Evolutionary conservation across 352 stramenopile genomes (phyloP).

Genomic region (Pythium phragmiticola): DNA sequence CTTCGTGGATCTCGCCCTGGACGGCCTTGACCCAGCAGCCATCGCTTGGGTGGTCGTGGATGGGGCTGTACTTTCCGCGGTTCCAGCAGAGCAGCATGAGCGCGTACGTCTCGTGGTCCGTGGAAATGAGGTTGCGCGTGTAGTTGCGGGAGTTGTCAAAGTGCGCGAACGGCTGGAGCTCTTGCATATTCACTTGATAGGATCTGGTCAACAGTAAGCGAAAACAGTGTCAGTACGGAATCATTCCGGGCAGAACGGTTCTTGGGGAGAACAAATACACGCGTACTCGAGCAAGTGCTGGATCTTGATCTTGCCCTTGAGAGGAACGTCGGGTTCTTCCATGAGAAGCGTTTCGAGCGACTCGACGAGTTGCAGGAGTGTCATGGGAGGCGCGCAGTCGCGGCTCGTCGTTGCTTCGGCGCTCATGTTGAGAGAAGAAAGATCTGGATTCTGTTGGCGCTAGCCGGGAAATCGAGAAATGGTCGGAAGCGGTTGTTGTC

Average conservation of each 20-base stretch:
- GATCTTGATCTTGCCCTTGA: slow-evolving; percentile 60
- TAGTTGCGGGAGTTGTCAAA: slow-evolving; percentile 80
- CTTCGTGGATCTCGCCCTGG: slow-evolving; percentile 86
- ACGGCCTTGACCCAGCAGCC: slow-evolving; percentile 91
- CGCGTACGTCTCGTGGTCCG: slow-evolving; percentile 88
- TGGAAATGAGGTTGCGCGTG: slow-evolving; percentile 89
- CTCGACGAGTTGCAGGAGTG: slow-evolving; percentile 51
- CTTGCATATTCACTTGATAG: slow-evolving; percentile 32
- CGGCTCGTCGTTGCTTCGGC: not conserved
- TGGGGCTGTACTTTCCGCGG: slow-evolving; percentile 81
- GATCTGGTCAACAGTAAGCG: not conserved
- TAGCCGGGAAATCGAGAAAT: not conserved
- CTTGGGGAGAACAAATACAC: not conserved
- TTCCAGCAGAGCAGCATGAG: slow-evolving; percentile 94
- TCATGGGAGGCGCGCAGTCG: slow-evolving; percentile 19
- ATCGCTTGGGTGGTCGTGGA: slow-evolving; percentile 93
- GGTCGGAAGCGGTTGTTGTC: not conserved
- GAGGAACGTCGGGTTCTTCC: slow-evolving; percentile 45
- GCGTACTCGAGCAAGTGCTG: slow-evolving; percentile 55
- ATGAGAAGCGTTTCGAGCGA: slow-evolving; percentile 51
- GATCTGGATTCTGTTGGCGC: not conserved
- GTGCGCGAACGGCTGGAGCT: slow-evolving; percentile 63
- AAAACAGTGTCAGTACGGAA: not conserved
- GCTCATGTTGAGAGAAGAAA: slow-evolving; percentile 4
- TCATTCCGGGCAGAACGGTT: not conserved